Percentiles rank a stretch among this genome's conserved stretches.
These are phyloP conservation scores for Suhomyces maxii DNA, from an alignment of 1,139 yeast species.

Conservation along the genomic window DNA sequence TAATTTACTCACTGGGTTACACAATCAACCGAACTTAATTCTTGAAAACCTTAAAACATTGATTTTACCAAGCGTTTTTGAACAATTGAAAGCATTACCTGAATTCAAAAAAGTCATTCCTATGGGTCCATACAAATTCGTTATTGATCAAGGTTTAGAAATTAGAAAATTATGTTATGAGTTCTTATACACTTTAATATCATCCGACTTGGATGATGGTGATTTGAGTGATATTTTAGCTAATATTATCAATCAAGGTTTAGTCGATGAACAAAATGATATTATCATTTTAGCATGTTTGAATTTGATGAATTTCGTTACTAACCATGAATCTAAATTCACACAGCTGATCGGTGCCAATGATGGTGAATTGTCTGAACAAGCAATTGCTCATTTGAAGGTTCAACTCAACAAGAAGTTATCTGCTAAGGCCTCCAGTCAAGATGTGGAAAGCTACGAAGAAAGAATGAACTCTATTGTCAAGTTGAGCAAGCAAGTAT, in stretches of 20 bases:
- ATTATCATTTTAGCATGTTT: slow-evolving; percentile 38
- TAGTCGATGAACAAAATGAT: slow-evolving; percentile 41
- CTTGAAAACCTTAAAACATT: slow-evolving; percentile 13
- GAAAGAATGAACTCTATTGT: slow-evolving; percentile 33
- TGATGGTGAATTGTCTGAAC: slow-evolving; percentile 20
- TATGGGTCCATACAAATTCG: slow-evolving; percentile 88
- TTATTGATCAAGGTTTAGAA: slow-evolving; percentile 76
- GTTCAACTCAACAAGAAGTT: slow-evolving; percentile 37
- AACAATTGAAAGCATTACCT: slow-evolving; percentile 56
- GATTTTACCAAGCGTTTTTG: slow-evolving; percentile 49
- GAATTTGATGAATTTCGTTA: slow-evolving; percentile 32
- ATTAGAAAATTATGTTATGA: slow-evolving; percentile 76
- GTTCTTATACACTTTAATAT: slow-evolving; percentile 56
- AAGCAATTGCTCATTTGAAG: slow-evolving; percentile 25
- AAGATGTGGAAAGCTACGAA: slow-evolving; percentile 39
- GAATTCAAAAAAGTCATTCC: slow-evolving; percentile 66
- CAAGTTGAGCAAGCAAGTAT: slow-evolving; percentile 20
- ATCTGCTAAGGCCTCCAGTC: slow-evolving; percentile 44
- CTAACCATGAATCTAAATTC: slow-evolving; percentile 18
- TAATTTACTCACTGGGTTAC: slow-evolving; percentile 60
- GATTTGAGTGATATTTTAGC: slow-evolving; percentile 26
- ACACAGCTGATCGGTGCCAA: slow-evolving; percentile 18
- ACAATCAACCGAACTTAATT: slow-evolving; percentile 32
- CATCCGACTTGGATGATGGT: slow-evolving; percentile 24
- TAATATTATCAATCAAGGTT: slow-evolving; percentile 34